phyloP scores from a whole-genome alignment of 139 green algal species.

The Desmodesmus armatus region DNA sequence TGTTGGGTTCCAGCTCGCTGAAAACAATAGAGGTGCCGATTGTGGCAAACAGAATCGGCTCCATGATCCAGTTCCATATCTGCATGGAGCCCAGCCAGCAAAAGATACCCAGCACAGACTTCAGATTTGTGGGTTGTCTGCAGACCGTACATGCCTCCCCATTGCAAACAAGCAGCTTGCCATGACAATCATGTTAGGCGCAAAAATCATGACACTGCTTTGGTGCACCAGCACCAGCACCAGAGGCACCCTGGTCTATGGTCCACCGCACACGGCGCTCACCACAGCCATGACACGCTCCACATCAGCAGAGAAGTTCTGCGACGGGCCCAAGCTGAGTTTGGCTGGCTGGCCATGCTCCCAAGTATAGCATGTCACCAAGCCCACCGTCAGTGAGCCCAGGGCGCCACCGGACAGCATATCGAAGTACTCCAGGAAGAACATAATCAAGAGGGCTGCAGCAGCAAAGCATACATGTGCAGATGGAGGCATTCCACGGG shows the following conservation, averaged over 20 bases:
- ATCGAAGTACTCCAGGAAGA: constrained; percentile 76
- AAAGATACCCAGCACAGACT: too few relatives aligned
- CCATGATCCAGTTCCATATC: constrained; percentile 69
- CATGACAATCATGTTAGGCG: too few relatives aligned
- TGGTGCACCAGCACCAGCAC: too few relatives aligned
- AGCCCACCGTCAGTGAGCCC: constrained; percentile 69
- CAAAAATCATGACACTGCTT: too few relatives aligned
- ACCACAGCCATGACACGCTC: constrained; percentile 39
- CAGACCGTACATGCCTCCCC: too few relatives aligned
- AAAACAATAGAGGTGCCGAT: constrained; percentile 82
- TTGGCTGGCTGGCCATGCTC: constrained; percentile 61
- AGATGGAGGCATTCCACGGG: not conserved
- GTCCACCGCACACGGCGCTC: too few relatives aligned
- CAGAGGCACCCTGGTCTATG: too few relatives aligned
- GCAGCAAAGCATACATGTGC: not conserved
- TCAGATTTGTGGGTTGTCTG: too few relatives aligned
- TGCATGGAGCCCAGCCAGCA: constrained; percentile 11
- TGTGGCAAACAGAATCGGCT: constrained; percentile 88
- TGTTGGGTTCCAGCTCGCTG: constrained; percentile 44
- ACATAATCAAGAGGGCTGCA: constrained; percentile 76
- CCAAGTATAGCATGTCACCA: constrained; percentile 69
- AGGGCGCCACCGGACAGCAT: constrained; percentile 81
- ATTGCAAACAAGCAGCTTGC: too few relatives aligned
- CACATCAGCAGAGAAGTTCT: constrained; percentile 39
- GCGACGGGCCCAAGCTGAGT: constrained; percentile 48